Evolutionary conservation across 768 basidiomycete genomes (phyloP).

Genomic region (Tubosaeta sp.): DNA sequence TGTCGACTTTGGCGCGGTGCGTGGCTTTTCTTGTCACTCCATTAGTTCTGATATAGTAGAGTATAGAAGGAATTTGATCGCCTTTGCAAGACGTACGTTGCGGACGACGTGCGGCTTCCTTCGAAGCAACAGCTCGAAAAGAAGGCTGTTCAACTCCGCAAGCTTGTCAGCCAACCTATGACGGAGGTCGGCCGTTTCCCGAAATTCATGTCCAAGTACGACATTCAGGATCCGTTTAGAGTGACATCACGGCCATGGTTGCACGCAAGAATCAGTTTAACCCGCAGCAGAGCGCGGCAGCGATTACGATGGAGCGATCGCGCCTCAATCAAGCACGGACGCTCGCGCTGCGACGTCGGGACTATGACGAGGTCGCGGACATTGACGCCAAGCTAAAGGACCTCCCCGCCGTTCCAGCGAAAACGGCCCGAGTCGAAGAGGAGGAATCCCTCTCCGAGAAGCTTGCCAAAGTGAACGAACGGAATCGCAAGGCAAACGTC

Average conservation of each 20-base stretch:
- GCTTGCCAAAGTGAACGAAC: constrained; percentile 81
- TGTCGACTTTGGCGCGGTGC: constrained; percentile 54
- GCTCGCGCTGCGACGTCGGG: constrained; percentile 71
- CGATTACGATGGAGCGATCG: constrained; percentile 54
- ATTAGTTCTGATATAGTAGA: constrained; percentile 7
- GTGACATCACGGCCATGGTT: constrained; percentile 77
- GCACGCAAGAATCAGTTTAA: constrained; percentile 54
- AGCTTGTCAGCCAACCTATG: constrained; percentile 54
- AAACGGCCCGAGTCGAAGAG: constrained; percentile 23
- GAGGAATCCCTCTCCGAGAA: constrained; percentile 39
- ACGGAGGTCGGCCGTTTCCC: constrained; percentile 63
- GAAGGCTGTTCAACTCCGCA: constrained; percentile 60
- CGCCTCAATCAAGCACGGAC: constrained; percentile 67
- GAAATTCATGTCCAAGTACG: neutral
- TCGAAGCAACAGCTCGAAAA: constrained; percentile 60
- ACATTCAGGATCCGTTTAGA: constrained; percentile 41
- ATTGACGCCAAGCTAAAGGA: constrained; percentile 65
- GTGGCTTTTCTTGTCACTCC: constrained; percentile 21
- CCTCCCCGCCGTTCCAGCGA: constrained; percentile 28
- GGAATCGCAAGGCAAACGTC: constrained; percentile 80
- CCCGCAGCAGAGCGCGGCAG: constrained; percentile 30
- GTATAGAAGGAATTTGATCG: constrained; percentile 71
- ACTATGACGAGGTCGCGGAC: constrained; percentile 54
- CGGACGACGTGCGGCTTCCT: constrained; percentile 62
- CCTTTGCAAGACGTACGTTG: constrained; percentile 39